These are phyloP conservation scores for Pleodorina starrii DNA, from an alignment of 139 green algal genomes.

Conservation along the genomic window DNA sequence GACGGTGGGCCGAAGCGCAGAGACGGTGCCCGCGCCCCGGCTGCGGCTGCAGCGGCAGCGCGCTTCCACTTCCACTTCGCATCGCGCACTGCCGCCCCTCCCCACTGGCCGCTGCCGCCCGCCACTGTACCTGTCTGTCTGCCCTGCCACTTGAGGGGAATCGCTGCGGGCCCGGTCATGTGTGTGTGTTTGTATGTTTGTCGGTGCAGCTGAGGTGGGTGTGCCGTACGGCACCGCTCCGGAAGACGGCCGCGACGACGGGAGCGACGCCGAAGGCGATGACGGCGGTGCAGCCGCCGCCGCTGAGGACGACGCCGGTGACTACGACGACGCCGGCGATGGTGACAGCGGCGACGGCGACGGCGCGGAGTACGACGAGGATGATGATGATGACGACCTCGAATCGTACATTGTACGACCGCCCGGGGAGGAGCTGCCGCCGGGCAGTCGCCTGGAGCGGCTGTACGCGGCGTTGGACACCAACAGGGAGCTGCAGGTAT, in stretches of 20 bases:
- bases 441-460: conserved; percentile 22
- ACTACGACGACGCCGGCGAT: not conserved
- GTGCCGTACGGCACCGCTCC: not conserved
- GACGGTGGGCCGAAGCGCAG: no score
- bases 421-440: conserved; percentile 12
- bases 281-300: not conserved
- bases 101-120: no score
- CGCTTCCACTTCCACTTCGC: no score
- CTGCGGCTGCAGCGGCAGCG: no score
- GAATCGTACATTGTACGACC: conserved; percentile 21
- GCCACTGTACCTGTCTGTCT: no score
- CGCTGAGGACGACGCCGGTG: not conserved
- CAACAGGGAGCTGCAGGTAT: conserved; percentile 53
- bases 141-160: no score
- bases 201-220: not conserved
- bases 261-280: not conserved
- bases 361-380: not conserved
- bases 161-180: no score
- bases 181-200: no score
- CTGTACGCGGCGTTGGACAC: conserved; percentile 53
- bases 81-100: no score
- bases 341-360: not conserved
- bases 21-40: no score
- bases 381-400: conserved; percentile 1
- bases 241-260: not conserved